Conservation (phyloP, 2,329 filamentous ascomycete species). For the Tolypocladium sp. region DNA sequence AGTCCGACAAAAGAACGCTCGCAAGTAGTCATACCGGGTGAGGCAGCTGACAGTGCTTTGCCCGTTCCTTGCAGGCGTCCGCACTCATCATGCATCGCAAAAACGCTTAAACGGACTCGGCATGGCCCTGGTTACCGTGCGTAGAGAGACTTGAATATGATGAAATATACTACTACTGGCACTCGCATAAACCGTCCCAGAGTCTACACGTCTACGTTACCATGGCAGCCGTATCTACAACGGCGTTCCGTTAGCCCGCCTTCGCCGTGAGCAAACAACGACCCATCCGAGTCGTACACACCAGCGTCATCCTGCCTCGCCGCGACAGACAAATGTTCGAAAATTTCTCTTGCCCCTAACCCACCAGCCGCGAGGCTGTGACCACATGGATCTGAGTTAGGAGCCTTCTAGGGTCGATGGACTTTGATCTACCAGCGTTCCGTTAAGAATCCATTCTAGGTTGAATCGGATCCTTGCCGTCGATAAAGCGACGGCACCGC, state of each 20-base stretch:
- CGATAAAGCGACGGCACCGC: conserved; percentile 64
- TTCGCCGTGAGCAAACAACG: not conserved
- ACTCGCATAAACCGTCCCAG: not conserved
- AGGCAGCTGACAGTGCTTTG: not conserved
- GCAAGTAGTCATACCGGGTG: not conserved
- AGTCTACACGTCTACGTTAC: not conserved
- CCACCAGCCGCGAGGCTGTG: conserved; percentile 19
- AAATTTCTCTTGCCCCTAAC: conserved; percentile 31
- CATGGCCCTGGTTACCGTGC: not conserved
- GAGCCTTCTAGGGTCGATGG: conserved; percentile 29
- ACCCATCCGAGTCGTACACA: not conserved
- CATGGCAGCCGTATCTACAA: not conserved
- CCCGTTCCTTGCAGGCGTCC: conserved; percentile 14
- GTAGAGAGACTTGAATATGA: not conserved
- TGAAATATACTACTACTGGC: not conserved
- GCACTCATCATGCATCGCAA: conserved; percentile 22
- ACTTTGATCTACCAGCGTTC: conserved; percentile 64
- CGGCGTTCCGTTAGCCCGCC: too few species aligned
- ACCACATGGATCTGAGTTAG: conserved; percentile 15
- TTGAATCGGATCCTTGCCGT: conserved; percentile 61
- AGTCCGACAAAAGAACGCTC: not conserved
- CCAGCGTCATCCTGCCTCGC: not conserved
- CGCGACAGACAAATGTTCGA: conserved; percentile 22
- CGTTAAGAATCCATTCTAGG: conserved; percentile 68
- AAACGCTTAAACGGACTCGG: not conserved